A percentile compares a stretch with the other conserved stretches of the same genome.
Evolutionary conservation across 2,329 filamentous ascomycete genomes (phyloP).

Genomic region (Colletotrichum nymphaeae): DNA sequence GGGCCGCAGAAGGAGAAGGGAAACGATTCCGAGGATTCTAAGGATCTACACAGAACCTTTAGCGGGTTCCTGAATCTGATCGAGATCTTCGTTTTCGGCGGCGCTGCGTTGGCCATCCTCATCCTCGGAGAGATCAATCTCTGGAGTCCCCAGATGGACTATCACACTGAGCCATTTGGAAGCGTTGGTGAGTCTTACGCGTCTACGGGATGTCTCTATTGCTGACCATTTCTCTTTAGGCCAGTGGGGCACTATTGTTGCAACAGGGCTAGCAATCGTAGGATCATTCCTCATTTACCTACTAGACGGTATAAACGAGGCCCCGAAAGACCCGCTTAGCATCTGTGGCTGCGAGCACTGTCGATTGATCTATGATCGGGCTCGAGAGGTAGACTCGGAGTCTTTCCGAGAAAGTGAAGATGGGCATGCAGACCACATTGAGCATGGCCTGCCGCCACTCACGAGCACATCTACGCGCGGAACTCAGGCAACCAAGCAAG

Average conservation of each 20-base stretch:
- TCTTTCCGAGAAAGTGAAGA: not conserved
- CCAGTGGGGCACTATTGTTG: slow-evolving; percentile 71
- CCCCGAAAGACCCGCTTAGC: slow-evolving; percentile 32
- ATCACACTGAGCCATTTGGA: slow-evolving; percentile 71
- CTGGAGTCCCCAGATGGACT: slow-evolving; percentile 65
- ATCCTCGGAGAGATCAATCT: slow-evolving; percentile 74
- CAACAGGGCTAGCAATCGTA: slow-evolving; percentile 66
- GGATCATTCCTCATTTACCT: slow-evolving; percentile 69
- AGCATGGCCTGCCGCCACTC: not conserved
- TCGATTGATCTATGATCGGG: not conserved
- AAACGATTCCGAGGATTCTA: slow-evolving; percentile 66
- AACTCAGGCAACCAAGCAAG: not conserved
- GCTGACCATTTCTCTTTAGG: slow-evolving; percentile 46
- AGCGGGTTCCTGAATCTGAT: slow-evolving; percentile 64
- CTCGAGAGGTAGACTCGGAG: not conserved
- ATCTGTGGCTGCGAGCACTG: slow-evolving; percentile 13
- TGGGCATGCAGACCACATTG: not conserved
- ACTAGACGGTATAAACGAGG: slow-evolving; percentile 44
- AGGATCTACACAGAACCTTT: slow-evolving; percentile 66
- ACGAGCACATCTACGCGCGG: not conserved
- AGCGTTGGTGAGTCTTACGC: slow-evolving; percentile 61
- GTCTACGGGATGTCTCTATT: slow-evolving; percentile 38
- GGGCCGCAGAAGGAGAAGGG: slow-evolving; percentile 43
- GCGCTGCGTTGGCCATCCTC: slow-evolving; percentile 68
- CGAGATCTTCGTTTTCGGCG: slow-evolving; percentile 69